Percentiles rank a stretch among this genome's conserved stretches.
Evolutionary conservation across 2,329 filamentous ascomycete species (phyloP).

Genomic region (Trichoderma aggressivum): DNA sequence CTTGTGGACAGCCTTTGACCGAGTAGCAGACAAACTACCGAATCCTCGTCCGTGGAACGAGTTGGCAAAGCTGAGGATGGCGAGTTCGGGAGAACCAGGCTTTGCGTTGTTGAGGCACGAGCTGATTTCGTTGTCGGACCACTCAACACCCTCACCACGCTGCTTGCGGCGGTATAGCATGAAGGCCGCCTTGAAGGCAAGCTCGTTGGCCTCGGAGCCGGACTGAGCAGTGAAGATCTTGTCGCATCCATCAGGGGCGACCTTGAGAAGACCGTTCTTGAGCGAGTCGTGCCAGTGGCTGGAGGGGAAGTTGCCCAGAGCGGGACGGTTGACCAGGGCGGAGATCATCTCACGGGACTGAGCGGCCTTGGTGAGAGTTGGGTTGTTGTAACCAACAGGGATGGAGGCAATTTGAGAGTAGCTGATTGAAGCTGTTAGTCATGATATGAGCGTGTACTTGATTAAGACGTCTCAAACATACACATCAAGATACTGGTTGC

Average conservation of each 20-base stretch:
- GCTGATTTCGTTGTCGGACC: constrained; percentile 64
- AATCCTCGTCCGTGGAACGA: constrained; percentile 81
- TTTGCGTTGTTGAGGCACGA: constrained; percentile 69
- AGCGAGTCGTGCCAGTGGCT: constrained; percentile 71
- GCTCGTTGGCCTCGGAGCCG: constrained; percentile 80
- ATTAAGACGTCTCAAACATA: constrained; percentile 27
- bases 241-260: constrained; percentile 70
- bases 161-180: constrained; percentile 74
- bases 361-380: constrained; percentile 61
- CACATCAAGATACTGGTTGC: constrained; percentile 49
- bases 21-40: constrained; percentile 72
- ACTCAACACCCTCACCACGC: constrained; percentile 67
- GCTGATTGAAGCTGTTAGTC: constrained; percentile 32
- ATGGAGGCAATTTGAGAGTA: constrained; percentile 84
- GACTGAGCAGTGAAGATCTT: constrained; percentile 79
- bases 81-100: constrained; percentile 70
- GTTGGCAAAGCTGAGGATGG: constrained; percentile 74
- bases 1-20: constrained; percentile 81
- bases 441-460: background rate
- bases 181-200: constrained; percentile 82
- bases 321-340: constrained; percentile 74
- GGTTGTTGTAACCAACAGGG: constrained; percentile 79
- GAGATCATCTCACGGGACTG: constrained; percentile 68
- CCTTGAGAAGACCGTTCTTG: constrained; percentile 65
- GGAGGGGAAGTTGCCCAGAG: constrained; percentile 76